phyloP scores from a whole-genome alignment of 495 filamentous ascomycete genomes.

The Trichoderma erinaceum region DNA sequence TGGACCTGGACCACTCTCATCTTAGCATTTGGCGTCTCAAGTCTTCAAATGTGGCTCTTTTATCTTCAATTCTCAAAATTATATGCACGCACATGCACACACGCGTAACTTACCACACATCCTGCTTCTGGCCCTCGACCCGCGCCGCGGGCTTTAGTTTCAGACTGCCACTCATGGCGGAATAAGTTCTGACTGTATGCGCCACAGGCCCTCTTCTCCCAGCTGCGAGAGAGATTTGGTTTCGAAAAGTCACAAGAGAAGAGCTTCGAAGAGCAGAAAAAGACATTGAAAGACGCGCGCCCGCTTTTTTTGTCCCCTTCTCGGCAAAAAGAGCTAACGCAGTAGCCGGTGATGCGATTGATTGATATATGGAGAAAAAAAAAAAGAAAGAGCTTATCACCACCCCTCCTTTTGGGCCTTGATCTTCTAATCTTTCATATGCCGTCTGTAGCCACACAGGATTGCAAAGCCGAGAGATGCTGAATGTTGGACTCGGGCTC shows the following conservation, averaged over 20 bases:
- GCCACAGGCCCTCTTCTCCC: neutral
- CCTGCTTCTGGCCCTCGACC: constrained; percentile 75
- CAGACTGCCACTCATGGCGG: constrained; percentile 26
- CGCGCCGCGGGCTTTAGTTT: constrained; percentile 63
- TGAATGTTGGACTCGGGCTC: too few species aligned
- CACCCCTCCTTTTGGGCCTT: neutral
- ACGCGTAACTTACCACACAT: constrained; percentile 71
- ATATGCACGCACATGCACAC: neutral
- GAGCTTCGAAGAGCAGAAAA: constrained; percentile 16
- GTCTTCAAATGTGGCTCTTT: neutral
- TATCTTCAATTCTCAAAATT: neutral
- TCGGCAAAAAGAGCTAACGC: neutral
- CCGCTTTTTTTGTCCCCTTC: constrained; percentile 10
- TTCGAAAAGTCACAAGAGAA: constrained; percentile 3
- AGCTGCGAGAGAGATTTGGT: neutral
- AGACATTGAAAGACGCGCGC: neutral
- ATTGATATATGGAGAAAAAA: neutral
- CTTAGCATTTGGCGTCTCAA: neutral
- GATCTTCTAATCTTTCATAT: neutral
- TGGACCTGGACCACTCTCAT: constrained; percentile 54
- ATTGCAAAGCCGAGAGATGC: too few species aligned
- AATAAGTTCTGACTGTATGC: constrained; percentile 9
- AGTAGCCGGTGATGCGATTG: neutral
- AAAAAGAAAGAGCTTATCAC: neutral
- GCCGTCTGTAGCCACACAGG: neutral